A percentile compares a stretch with the other conserved stretches of the same genome.
These are phyloP conservation scores for Claviceps pusilla DNA, from an alignment of 2,329 filamentous ascomycete genomes.

Conservation along the genomic window DNA sequence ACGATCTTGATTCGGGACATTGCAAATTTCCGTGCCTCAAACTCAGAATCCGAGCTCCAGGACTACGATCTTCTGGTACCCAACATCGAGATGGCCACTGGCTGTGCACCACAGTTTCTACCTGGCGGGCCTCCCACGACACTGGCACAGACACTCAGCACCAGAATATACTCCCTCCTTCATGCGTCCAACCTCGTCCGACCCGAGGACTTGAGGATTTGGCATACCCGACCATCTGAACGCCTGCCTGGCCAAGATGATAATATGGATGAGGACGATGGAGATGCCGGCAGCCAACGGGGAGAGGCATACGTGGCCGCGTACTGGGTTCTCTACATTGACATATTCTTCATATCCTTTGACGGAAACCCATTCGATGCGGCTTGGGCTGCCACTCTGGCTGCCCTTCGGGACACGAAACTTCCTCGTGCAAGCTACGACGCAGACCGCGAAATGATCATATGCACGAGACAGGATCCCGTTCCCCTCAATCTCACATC, in stretches of 20 bases:
- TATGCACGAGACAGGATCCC: slow-evolving; percentile 52
- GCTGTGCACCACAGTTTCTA: slow-evolving; percentile 71
- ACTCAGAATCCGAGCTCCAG: slow-evolving; percentile 32
- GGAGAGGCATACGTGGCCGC: slow-evolving; percentile 47
- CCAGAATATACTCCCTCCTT: slow-evolving; percentile 61
- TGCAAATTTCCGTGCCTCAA: slow-evolving; percentile 42
- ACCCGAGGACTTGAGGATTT: slow-evolving; percentile 57
- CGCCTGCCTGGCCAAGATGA: slow-evolving; percentile 31
- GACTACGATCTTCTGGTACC: slow-evolving; percentile 70
- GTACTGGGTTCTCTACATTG: slow-evolving; percentile 91
- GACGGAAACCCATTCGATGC: slow-evolving; percentile 88
- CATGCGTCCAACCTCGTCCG: slow-evolving; percentile 55
- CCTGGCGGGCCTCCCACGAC: slow-evolving; percentile 69
- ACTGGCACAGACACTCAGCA: slow-evolving; percentile 72
- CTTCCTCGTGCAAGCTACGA: slow-evolving; percentile 76
- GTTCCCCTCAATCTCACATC: slow-evolving; percentile 44
- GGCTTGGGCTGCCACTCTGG: slow-evolving; percentile 70
- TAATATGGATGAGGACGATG: slow-evolving; percentile 23
- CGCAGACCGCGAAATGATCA: slow-evolving; percentile 58
- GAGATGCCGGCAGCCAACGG: slow-evolving; percentile 15
- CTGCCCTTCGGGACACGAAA: slow-evolving; percentile 62
- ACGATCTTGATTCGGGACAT: slow-evolving; percentile 63
- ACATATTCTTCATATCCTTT: slow-evolving; percentile 84
- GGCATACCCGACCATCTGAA: slow-evolving; percentile 39
- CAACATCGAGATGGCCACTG: slow-evolving; percentile 84